These are phyloP conservation scores for Fimicolochytrium jonesii DNA, from an alignment of 192 early-diverging fungal species.

Conservation along the genomic window DNA sequence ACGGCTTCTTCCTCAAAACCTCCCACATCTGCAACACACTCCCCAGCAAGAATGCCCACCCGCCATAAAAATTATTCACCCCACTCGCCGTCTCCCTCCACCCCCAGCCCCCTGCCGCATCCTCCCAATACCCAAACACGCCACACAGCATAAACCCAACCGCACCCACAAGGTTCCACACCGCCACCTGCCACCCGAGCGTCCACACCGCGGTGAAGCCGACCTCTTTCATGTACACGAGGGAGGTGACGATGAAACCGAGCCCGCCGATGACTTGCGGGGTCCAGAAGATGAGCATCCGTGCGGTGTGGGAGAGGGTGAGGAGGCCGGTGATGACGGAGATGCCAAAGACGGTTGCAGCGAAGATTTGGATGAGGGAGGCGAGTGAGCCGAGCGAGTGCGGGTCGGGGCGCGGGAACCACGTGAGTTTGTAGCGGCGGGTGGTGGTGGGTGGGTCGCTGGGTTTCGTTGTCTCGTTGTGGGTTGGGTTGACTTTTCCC, in stretches of 20 bases:
- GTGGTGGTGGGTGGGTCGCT: neutral
- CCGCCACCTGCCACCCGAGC: slow-evolving; percentile 3
- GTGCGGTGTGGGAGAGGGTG: neutral
- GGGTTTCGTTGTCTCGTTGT: neutral
- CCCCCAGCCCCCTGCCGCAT: too few relatives aligned
- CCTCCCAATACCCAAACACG: slow-evolving; percentile 3
- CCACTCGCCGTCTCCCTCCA: neutral
- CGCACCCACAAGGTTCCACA: slow-evolving; percentile 6
- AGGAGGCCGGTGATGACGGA: slow-evolving; percentile 5
- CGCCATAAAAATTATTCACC: slow-evolving; percentile 6
- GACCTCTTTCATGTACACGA: slow-evolving; percentile 13
- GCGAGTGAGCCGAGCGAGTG: neutral
- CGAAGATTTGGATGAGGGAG: neutral
- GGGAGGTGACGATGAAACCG: slow-evolving; percentile 2
- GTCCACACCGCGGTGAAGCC: neutral
- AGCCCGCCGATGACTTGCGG: neutral
- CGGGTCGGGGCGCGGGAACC: too few relatives aligned
- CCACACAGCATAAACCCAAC: slow-evolving; percentile 8
- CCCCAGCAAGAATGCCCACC: neutral
- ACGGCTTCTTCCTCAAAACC: neutral
- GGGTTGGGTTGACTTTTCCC: too few relatives aligned
- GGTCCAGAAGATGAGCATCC: slow-evolving; percentile 6
- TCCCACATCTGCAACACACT: neutral
- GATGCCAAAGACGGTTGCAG: slow-evolving; percentile 3
- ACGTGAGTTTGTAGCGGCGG: too few relatives aligned